phyloP scores from a whole-genome alignment of 345 rosid species.

The Populus euphratica region DNA sequence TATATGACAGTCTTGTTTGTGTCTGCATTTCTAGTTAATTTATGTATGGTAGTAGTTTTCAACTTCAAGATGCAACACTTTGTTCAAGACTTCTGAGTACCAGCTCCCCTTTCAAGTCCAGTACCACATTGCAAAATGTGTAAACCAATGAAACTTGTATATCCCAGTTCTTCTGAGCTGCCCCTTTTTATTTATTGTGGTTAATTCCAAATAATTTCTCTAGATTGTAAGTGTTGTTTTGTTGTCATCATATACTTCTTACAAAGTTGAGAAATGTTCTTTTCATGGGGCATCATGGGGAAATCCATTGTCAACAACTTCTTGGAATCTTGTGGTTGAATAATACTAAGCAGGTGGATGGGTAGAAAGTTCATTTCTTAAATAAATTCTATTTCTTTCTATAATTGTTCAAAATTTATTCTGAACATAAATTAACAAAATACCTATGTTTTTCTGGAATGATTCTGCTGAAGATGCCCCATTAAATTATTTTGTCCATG shows the following conservation, averaged over 20 bases:
- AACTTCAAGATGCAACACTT: not conserved
- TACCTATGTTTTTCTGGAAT: not conserved
- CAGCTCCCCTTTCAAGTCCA: not conserved
- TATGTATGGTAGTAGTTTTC: not conserved
- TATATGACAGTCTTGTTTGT: too few relatives aligned
- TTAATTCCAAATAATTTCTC: not conserved
- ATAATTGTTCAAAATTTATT: not conserved
- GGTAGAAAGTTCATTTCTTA: not conserved
- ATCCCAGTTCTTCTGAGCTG: not conserved
- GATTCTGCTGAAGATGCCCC: not conserved
- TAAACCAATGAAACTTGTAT: not conserved
- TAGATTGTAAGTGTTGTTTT: not conserved
- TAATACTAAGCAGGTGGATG: not conserved
- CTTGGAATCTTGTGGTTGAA: not conserved
- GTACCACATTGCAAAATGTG: not conserved
- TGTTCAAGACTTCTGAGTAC: not conserved
- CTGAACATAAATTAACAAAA: not conserved
- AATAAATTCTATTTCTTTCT: too few relatives aligned
- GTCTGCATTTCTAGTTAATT: not conserved
- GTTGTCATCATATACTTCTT: not conserved
- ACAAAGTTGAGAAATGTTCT: not conserved
- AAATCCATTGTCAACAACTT: not conserved
- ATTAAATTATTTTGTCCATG: not conserved
- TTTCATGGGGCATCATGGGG: not conserved
- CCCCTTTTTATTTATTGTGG: not conserved